phyloP scores from a whole-genome alignment of 2,329 filamentous ascomycete species.

The Orbilia javanica region DNA sequence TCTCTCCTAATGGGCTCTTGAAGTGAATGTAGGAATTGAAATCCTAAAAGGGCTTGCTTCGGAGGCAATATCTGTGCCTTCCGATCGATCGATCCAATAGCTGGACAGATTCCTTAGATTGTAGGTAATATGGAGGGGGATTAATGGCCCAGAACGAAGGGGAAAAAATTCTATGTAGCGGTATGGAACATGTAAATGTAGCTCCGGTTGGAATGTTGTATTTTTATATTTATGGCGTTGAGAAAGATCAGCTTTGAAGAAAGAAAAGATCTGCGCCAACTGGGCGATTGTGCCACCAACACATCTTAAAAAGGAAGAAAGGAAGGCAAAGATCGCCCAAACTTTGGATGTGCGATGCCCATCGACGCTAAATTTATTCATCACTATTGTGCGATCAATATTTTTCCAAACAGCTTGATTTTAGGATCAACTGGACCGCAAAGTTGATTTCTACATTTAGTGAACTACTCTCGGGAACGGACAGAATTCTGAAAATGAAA shows the following conservation, averaged over 20 bases:
- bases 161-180: background rate
- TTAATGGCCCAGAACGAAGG: background rate
- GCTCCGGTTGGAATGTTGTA: background rate
- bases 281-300: conserved; percentile 7
- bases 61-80: too few species aligned
- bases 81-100: too few species aligned
- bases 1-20: background rate
- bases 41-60: too few species aligned
- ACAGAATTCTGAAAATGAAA: background rate
- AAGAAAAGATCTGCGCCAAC: conserved; percentile 2
- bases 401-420: background rate
- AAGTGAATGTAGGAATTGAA: background rate
- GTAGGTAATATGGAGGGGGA: background rate
- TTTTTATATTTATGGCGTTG: conserved; percentile 1
- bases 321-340: background rate
- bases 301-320: background rate
- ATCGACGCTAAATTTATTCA: background rate
- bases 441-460: background rate
- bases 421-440: background rate
- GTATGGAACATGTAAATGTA: background rate
- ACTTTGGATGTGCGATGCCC: background rate
- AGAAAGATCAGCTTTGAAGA: background rate
- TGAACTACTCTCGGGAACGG: background rate
- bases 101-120: background rate
- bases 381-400: background rate